Evolutionary conservation across 1,284 basidiomycete species (phyloP).

Genomic region (Pterulicium gracile): DNA sequence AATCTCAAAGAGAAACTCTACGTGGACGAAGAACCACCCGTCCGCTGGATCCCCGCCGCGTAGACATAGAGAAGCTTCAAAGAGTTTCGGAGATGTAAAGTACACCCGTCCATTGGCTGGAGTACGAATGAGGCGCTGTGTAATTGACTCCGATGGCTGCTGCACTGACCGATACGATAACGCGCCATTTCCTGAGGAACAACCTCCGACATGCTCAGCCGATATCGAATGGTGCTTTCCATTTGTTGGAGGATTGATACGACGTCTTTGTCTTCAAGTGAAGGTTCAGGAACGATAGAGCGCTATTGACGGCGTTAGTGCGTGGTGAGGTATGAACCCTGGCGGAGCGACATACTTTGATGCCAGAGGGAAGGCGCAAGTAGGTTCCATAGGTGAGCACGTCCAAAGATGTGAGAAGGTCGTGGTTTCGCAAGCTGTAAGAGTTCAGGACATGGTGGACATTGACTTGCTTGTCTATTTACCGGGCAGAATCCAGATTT

Average conservation of each 20-base stretch:
- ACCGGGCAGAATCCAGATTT: conserved; percentile 60
- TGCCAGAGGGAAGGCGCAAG: conserved; percentile 62
- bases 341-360: conserved; percentile 46
- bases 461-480: too few species aligned
- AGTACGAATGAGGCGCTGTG: too few species aligned
- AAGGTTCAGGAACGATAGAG: conserved; percentile 51
- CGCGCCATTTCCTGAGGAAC: conserved; percentile 67
- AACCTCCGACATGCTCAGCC: conserved; percentile 64
- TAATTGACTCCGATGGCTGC: too few species aligned
- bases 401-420: conserved; percentile 81
- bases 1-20: conserved; percentile 68
- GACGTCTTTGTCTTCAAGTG: conserved; percentile 58
- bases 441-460: conserved; percentile 6
- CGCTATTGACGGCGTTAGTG: conserved; percentile 34
- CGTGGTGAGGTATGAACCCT: conserved; percentile 12
- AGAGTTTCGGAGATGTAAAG: conserved; percentile 66
- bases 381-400: conserved; percentile 81
- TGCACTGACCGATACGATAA: conserved; percentile 52
- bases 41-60: conserved; percentile 54
- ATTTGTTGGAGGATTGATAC: conserved; percentile 56
- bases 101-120: conserved; percentile 66
- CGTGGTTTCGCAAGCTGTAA: conserved; percentile 73
- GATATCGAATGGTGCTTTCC: conserved; percentile 67
- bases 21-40: conserved; percentile 75
- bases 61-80: conserved; percentile 66